A percentile compares a stretch with the other conserved stretches of the same genome.
Conservation (phyloP, 2,329 filamentous ascomycete genomes). For the Fragosphaeria purpurea region DNA sequence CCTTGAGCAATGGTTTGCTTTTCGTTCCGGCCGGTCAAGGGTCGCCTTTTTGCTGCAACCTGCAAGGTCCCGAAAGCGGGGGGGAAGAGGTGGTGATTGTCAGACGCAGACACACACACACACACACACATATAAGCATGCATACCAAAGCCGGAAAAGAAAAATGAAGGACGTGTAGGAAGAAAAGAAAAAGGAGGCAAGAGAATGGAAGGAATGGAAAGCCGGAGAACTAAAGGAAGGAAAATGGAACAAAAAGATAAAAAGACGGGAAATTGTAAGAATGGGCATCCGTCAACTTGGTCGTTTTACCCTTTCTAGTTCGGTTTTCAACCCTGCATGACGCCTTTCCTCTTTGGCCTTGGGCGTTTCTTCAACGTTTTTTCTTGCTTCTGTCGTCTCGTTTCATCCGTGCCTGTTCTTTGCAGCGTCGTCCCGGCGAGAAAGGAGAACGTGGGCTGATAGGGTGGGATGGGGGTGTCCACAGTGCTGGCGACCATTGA, state of each 20-base stretch:
- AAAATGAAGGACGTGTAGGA: neutral
- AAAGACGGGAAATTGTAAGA: too few relatives aligned
- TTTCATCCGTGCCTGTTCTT: too few relatives aligned
- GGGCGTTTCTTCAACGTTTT: neutral
- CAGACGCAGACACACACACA: neutral
- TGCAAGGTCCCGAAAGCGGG: slow-evolving; percentile 9
- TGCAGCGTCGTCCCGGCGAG: neutral
- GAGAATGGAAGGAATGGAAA: neutral
- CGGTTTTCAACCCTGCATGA: slow-evolving; percentile 10
- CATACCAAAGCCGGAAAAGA: neutral
- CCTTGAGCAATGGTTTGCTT: neutral
- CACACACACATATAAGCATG: neutral
- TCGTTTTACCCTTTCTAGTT: neutral
- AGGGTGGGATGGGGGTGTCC: neutral
- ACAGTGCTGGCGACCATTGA: slow-evolving; percentile 1
- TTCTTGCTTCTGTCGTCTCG: too few relatives aligned
- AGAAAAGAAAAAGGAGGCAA: neutral
- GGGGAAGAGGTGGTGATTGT: neutral
- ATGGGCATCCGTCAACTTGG: neutral
- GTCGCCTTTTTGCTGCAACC: slow-evolving; percentile 3
- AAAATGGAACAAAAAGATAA: neutral
- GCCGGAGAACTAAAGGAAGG: neutral
- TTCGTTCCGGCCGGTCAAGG: slow-evolving; percentile 2
- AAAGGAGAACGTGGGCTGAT: slow-evolving; percentile 1
- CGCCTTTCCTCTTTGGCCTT: slow-evolving; percentile 10